Evolutionary conservation across 2,329 filamentous ascomycete species (phyloP).

Genomic region (Aureobasidium mangrovei): DNA sequence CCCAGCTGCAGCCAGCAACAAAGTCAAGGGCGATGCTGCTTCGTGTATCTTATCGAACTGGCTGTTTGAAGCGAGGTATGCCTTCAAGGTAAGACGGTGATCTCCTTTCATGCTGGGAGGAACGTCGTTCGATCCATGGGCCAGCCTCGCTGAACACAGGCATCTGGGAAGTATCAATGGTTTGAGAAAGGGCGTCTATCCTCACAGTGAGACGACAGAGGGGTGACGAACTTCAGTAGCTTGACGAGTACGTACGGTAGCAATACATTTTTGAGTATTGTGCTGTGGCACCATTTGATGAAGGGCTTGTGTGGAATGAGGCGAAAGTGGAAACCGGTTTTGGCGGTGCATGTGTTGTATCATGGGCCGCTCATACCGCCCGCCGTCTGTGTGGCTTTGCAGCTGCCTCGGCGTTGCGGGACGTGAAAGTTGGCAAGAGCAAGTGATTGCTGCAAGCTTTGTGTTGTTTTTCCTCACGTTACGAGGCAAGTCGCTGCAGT

Average conservation of each 20-base stretch:
- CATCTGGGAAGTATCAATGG: slow-evolving; percentile 25
- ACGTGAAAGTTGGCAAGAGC: neutral
- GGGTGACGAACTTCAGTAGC: slow-evolving; percentile 21
- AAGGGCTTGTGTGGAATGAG: neutral
- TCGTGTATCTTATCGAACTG: slow-evolving; percentile 23
- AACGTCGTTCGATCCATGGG: slow-evolving; percentile 26
- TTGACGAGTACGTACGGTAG: no score
- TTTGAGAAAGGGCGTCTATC: slow-evolving; percentile 24
- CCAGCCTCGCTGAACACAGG: slow-evolving; percentile 22
- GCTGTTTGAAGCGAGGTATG: slow-evolving; percentile 25
- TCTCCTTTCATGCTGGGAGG: slow-evolving; percentile 22
- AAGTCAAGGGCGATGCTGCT: slow-evolving; percentile 21
- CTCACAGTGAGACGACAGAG: slow-evolving; percentile 20
- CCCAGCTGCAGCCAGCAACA: slow-evolving; percentile 16
- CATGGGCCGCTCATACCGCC: neutral
- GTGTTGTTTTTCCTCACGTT: neutral
- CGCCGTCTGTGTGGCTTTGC: neutral
- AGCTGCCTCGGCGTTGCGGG: slow-evolving; percentile 1
- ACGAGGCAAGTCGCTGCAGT: no score
- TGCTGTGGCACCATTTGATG: neutral
- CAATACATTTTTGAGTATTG: neutral
- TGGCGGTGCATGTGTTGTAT: neutral
- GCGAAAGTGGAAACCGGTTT: neutral
- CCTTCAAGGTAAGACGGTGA: slow-evolving; percentile 19
- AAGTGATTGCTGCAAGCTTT: neutral